Base-by-base conservation (phyloP, 495 filamentous ascomycete genomes). In the Lineolata rhizophorae region DNA sequence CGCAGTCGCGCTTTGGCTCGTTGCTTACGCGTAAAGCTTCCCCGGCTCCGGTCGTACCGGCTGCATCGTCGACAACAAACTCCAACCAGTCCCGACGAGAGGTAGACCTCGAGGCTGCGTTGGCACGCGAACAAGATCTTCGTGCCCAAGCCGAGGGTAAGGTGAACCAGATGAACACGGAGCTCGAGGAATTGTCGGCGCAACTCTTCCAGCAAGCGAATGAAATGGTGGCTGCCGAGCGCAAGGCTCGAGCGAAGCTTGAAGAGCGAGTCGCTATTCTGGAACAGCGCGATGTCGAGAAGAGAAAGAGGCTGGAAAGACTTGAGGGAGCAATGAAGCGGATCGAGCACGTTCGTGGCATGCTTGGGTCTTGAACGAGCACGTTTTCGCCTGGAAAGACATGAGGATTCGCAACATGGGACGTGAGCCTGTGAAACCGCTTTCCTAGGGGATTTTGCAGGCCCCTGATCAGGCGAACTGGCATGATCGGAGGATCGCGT, bases 221-320 rank as follows among this genome's bases (percentile, higher is more conserved):
- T 44, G 79, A 92, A 59, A 95, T 97, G 85, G 87, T 97, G 16
- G 81, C 85, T 11, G 56, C 68, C 43, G 87, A 95, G 60, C 61
- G 87, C 28, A 70, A 74, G 47, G 79, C 76, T 20, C 56, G 80
- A 25, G 78, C 76, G 4, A 66, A 64, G 50, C 58, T 95, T 19
- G 82, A 92, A 49, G 74, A 80, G 48, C 57, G 65, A 34, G 36
- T 55, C 38, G 61, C 59, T 31, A 50, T 76, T 32, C 44, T 92
- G 25, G 84, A 84, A 39, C 49, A 61, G 47, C 44, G 92, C 44
- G 81, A 93, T 54, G 60, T 62, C 27, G 80, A 85, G 31, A 67
- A 46, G 47, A 46, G 85, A 48, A 77, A 84, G 28, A 73, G 84
- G 31, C 62, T 97, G 50, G 66, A 67, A 35, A 57, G 78, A 51